Conservation (phyloP, 2,329 filamentous ascomycete species). For the Aureobasidium mangrovei region DNA sequence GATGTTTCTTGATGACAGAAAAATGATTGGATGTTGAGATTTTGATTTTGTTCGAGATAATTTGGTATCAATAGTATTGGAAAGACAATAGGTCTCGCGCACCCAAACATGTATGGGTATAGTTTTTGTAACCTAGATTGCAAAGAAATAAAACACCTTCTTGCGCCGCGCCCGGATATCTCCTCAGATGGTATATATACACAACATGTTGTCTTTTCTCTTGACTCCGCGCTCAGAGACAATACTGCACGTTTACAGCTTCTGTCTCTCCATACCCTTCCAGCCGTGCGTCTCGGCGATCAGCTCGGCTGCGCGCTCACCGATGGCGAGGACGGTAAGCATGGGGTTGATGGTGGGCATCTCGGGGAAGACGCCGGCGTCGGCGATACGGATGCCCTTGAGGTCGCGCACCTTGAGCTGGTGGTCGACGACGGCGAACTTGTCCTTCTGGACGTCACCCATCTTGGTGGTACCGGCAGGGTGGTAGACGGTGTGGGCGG, state of each 20-base stretch:
- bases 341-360: constrained; percentile 85
- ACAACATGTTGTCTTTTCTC: no score
- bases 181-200: no score
- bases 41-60: no score
- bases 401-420: constrained; percentile 64
- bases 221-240: background rate
- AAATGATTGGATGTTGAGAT: no score
- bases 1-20: no score
- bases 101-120: no score
- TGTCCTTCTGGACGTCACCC: constrained; percentile 62
- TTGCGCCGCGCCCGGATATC: no score
- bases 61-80: no score
- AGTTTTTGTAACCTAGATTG: no score
- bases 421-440: constrained; percentile 70
- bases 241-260: constrained; percentile 34
- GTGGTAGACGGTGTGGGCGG: constrained; percentile 84
- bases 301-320: constrained; percentile 76
- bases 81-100: no score
- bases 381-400: constrained; percentile 67
- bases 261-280: constrained; percentile 48
- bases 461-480: constrained; percentile 86
- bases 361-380: constrained; percentile 80
- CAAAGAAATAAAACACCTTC: no score
- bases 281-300: constrained; percentile 66
- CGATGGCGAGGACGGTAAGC: constrained; percentile 77